Percentiles rank a stretch among this genome's conserved stretches.
Conservation (phyloP, 108 stramenopile species). For the Schizochytrium sp. region DNA sequence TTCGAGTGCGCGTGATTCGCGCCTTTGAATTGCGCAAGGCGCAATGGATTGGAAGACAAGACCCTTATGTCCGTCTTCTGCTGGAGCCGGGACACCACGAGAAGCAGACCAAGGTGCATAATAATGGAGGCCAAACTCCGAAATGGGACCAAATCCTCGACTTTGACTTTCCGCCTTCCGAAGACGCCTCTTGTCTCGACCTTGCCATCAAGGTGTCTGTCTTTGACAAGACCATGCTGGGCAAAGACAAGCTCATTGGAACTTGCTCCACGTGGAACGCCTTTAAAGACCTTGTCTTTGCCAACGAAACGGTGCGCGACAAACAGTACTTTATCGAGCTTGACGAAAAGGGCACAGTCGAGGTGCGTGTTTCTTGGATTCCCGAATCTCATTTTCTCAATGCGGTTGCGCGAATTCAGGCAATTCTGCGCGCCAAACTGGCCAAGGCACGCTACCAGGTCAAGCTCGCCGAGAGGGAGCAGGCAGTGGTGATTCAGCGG, state of each 20-base stretch:
- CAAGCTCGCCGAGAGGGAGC: not conserved
- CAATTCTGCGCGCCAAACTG: not conserved
- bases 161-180: not conserved
- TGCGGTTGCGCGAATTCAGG: not conserved
- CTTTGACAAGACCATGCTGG: not conserved
- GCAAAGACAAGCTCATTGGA: not conserved
- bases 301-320: not conserved
- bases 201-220: not conserved
- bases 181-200: not conserved
- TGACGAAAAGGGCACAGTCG: not conserved
- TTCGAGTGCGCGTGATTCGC: not conserved
- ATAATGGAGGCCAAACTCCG: not conserved
- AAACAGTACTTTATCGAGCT: not conserved
- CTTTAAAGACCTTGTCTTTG: not conserved
- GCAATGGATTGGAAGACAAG: not conserved
- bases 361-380: not conserved
- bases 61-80: not conserved
- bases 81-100: not conserved
- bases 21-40: not conserved
- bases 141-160: not conserved
- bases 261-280: not conserved
- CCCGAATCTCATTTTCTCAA: not conserved
- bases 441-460: not conserved
- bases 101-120: not conserved
- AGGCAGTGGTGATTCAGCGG: not conserved